Conservation (phyloP, 2,329 filamentous ascomycete genomes). For the Albifimbria verrucaria region DNA sequence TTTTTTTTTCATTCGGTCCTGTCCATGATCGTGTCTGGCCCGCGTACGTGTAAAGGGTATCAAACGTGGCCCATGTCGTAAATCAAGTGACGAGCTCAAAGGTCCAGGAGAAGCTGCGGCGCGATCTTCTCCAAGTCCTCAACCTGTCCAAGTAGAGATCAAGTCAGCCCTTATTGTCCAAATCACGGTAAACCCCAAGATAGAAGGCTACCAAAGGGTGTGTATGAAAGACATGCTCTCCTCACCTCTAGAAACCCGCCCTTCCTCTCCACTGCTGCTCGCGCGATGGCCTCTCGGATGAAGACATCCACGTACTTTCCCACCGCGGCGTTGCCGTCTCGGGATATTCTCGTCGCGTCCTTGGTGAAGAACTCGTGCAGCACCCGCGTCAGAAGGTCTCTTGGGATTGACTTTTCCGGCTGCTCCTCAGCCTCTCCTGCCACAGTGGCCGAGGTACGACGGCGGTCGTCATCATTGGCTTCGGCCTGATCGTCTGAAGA, state of each 20-base stretch:
- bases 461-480: slow-evolving; percentile 2
- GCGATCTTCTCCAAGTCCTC: slow-evolving; percentile 88
- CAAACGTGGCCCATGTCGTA: neutral
- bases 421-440: slow-evolving; percentile 29
- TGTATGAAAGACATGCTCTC: too few relatives aligned
- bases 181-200: too few relatives aligned
- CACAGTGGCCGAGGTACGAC: too few relatives aligned
- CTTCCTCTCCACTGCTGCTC: slow-evolving; percentile 68
- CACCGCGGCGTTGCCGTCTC: slow-evolving; percentile 72
- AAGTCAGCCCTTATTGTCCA: too few relatives aligned
- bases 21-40: too few relatives aligned
- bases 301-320: slow-evolving; percentile 90
- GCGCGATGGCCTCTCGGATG: slow-evolving; percentile 80
- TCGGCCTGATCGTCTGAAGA: slow-evolving; percentile 26
- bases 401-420: slow-evolving; percentile 56
- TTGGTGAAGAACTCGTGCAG: slow-evolving; percentile 77
- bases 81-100: slow-evolving; percentile 44
- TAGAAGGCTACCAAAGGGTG: too few relatives aligned
- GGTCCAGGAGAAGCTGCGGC: slow-evolving; percentile 81
- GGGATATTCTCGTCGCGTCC: slow-evolving; percentile 68
- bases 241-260: slow-evolving; percentile 72
- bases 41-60: neutral
- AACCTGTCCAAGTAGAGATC: too few relatives aligned
- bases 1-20: too few relatives aligned
- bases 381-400: slow-evolving; percentile 70